phyloP scores from a whole-genome alignment of 345 rosid genomes.

The Camelina neglecta region DNA sequence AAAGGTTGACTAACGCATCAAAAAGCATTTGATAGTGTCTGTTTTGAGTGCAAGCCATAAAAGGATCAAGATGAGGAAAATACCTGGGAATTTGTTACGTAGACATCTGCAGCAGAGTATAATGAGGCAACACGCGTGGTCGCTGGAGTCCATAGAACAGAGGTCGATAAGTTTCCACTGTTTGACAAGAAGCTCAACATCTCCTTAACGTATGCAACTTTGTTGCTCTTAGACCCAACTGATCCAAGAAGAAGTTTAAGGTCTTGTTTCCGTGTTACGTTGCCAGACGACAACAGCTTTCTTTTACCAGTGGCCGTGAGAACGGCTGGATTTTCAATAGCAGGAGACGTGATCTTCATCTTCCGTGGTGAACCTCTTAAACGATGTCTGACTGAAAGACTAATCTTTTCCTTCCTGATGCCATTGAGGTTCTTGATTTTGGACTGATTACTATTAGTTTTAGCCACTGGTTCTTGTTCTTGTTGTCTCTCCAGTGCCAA shows the following conservation, averaged over 20 bases:
- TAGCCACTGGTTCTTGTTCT: slow-evolving; percentile 36
- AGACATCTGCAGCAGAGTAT: slow-evolving; percentile 95
- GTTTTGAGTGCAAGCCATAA: not conserved
- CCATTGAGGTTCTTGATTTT: slow-evolving; percentile 49
- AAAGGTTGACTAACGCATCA: slow-evolving; percentile 21
- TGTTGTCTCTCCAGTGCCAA: slow-evolving; percentile 52
- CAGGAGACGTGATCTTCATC: slow-evolving; percentile 29
- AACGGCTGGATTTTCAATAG: slow-evolving; percentile 34
- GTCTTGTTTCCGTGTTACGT: slow-evolving; percentile 47
- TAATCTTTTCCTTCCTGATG: slow-evolving; percentile 39
- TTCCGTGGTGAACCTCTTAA: slow-evolving; percentile 67
- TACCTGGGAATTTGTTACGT: slow-evolving; percentile 94
- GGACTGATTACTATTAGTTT: slow-evolving; percentile 41
- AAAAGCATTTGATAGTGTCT: slow-evolving; percentile 21
- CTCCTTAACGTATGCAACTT: slow-evolving; percentile 78
- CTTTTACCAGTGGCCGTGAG: slow-evolving; percentile 44
- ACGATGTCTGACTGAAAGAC: slow-evolving; percentile 59
- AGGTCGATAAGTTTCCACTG: slow-evolving; percentile 67
- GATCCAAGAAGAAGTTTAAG: slow-evolving; percentile 92
- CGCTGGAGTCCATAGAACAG: slow-evolving; percentile 80
- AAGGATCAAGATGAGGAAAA: slow-evolving; percentile 18
- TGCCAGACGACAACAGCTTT: slow-evolving; percentile 46
- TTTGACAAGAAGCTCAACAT: slow-evolving; percentile 61
- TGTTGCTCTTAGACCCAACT: slow-evolving; percentile 97
- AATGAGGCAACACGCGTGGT: slow-evolving; percentile 89